Conservation (phyloP, 139 green algal genomes). For the Nannochloris sp. region DNA sequence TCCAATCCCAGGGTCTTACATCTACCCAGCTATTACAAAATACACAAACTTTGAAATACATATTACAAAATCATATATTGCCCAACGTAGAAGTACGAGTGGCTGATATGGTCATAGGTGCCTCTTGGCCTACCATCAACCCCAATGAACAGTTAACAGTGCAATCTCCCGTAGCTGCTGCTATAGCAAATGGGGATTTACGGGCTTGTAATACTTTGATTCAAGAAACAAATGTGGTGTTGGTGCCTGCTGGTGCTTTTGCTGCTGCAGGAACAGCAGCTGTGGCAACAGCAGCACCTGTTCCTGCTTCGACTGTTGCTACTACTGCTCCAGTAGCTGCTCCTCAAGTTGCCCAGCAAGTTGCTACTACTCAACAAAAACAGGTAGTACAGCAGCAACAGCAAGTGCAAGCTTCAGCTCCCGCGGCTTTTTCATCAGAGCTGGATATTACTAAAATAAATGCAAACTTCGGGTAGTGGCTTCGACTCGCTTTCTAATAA, state of each 20-base stretch:
- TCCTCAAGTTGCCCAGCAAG: not conserved
- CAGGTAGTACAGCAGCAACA: not conserved
- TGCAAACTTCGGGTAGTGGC: no score
- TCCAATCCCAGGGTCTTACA: not conserved
- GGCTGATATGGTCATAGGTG: not conserved
- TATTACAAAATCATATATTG: conserved; percentile 8
- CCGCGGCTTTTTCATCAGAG: no score
- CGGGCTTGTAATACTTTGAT: not conserved
- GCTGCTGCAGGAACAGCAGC: not conserved
- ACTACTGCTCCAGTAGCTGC: not conserved
- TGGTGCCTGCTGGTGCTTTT: not conserved
- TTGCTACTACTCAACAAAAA: not conserved
- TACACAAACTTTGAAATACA: not conserved
- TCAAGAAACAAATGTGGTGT: not conserved
- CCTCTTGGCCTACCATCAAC: not conserved
- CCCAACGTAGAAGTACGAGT: not conserved
- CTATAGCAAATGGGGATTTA: not conserved
- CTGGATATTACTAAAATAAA: no score
- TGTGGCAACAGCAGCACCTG: not conserved
- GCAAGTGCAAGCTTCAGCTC: not conserved
- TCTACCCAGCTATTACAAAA: not conserved
- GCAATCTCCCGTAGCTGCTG: not conserved
- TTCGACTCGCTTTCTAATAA: no score
- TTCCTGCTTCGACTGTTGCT: not conserved
- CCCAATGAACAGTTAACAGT: not conserved